phyloP scores from a whole-genome alignment of 2,329 filamentous ascomycete species.

The Neoscytalidium dimidiatum region DNA sequence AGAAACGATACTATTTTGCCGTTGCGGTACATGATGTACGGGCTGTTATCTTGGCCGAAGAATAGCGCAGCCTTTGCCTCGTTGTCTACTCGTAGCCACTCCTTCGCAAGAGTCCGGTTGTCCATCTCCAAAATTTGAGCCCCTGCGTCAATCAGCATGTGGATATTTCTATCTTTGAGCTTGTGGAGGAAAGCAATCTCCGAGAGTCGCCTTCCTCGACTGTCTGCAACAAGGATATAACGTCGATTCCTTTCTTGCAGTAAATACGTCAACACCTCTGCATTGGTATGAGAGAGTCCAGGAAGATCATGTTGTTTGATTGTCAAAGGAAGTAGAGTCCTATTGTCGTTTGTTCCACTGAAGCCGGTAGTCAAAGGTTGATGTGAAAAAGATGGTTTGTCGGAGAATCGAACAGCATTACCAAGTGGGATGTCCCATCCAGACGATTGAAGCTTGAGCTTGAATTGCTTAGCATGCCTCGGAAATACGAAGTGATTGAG shows the following conservation, averaged over 20 bases:
- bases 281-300: conserved; percentile 60
- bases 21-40: conserved; percentile 47
- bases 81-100: conserved; percentile 53
- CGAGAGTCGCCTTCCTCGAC: conserved; percentile 40
- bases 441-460: conserved; percentile 62
- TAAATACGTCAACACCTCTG: conserved; percentile 62
- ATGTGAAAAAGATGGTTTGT: neutral
- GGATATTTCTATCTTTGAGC: conserved; percentile 43
- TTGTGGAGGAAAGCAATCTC: conserved; percentile 49
- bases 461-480: conserved; percentile 64
- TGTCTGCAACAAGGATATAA: conserved; percentile 43
- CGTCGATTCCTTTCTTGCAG: conserved; percentile 53
- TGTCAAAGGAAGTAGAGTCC: conserved; percentile 59
- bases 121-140: conserved; percentile 65
- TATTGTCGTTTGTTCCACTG: conserved; percentile 70
- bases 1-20: conserved; percentile 48
- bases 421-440: conserved; percentile 67
- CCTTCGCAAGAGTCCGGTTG: conserved; percentile 52
- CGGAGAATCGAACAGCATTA: neutral
- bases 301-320: conserved; percentile 64
- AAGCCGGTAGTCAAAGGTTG: conserved; percentile 63
- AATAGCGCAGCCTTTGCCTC: conserved; percentile 54
- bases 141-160: conserved; percentile 65
- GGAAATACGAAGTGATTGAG: conserved; percentile 68
- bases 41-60: conserved; percentile 51